Base-by-base conservation (phyloP, 2,329 filamentous ascomycete species). In the Juglanconis sp. region DNA sequence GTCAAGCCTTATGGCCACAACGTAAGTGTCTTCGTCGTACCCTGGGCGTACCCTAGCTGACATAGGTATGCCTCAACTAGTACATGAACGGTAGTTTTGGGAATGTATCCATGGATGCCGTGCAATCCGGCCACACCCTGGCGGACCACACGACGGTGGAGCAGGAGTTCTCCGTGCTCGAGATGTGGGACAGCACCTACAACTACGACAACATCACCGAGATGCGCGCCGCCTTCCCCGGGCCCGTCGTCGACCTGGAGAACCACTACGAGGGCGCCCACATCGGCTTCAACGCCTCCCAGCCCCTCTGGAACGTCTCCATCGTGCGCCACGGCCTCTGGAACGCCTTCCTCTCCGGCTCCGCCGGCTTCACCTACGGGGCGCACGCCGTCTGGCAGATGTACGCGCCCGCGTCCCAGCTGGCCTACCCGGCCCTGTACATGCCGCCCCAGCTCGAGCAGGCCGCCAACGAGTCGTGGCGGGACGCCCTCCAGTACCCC, bases 331-430 rank as follows among this genome's bases (percentile, higher is more conserved):
- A 53, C 24, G 52, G 52, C 30, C 52, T 53, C 15, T 53, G 52
- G 52, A 53, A 53, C n/a, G 52, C 52, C 7, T 46, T 53, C 38
- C 24, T 53, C 15, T 53, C 52, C 4, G 53, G 53, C 40, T 47
- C 53, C 8, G 44, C 40, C 9, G 53, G 53, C 13, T 55, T 55
- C 42, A 55, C 53, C 53, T 55, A 55, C 11, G 53, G 44, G 1
- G 42, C 53, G 32, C 53, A 55, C 10, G 53, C 53, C 17, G 17
- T 55, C 6, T 55, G 53, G 53, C 53, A 55, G 15, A 55, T 55
- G 53, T 55, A 55, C 32, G 44, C 53, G 3, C 40, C 40, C 9
- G 53, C 47, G 9, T 34, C 40, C 5, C 15, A 55, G 42, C 8
- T 55, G 42, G 53, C 53, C 10, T 47, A 48, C n/a, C 10, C 40